Percentiles rank a stretch among this genome's conserved stretches.
Evolutionary conservation across 2,329 filamentous ascomycete genomes (phyloP).

Genomic region (Ceratocystis smalleyi): DNA sequence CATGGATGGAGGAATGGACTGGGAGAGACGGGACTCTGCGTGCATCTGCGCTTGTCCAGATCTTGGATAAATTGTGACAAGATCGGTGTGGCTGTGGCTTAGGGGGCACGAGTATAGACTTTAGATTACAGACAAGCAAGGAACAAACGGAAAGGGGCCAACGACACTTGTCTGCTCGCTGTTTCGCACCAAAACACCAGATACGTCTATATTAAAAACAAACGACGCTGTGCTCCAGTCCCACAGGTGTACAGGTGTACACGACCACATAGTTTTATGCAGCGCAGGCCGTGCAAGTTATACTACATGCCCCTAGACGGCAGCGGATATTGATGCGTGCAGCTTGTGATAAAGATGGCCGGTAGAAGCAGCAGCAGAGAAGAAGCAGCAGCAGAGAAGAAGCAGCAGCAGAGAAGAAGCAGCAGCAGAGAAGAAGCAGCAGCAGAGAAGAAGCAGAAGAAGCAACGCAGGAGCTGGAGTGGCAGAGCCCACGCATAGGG

Average conservation of each 20-base stretch:
- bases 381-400: background rate
- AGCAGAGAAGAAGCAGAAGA: background rate
- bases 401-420: background rate
- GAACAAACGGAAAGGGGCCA: background rate
- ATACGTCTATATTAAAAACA: background rate
- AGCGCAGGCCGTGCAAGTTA: background rate
- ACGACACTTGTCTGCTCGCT: background rate
- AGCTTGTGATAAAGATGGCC: background rate
- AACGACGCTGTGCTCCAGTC: background rate
- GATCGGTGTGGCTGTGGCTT: too few species aligned
- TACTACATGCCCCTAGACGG: background rate
- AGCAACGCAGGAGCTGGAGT: background rate
- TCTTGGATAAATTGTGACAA: too few species aligned
- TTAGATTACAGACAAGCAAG: background rate
- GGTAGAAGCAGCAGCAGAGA: background rate
- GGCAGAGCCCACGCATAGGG: background rate
- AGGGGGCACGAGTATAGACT: too few species aligned
- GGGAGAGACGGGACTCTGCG: too few species aligned
- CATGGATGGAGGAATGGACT: too few species aligned
- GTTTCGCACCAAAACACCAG: background rate
- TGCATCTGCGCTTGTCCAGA: too few species aligned
- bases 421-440: background rate
- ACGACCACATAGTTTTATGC: background rate
- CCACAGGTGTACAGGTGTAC: background rate
- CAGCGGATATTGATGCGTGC: background rate